Conservation (phyloP, 2,329 filamentous ascomycete genomes). For the Seiridium cupressi region DNA sequence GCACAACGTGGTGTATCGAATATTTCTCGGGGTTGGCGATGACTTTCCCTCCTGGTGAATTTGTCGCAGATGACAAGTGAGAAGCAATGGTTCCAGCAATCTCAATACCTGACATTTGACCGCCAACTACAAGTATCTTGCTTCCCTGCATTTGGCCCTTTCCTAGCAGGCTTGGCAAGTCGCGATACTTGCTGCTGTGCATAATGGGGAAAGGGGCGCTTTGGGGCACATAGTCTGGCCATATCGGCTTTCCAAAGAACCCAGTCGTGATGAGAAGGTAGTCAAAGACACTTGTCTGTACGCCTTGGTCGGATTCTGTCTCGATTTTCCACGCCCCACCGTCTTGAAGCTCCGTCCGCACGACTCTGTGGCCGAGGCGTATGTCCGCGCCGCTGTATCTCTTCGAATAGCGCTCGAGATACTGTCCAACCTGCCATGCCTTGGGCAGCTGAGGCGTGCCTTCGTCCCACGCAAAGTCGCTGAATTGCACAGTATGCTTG, state of each 20-base stretch:
- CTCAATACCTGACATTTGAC: conserved; percentile 81
- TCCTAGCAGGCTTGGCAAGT: conserved; percentile 47
- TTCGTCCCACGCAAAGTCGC: conserved; percentile 69
- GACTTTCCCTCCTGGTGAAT: conserved; percentile 45
- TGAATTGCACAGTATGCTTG: conserved; percentile 70
- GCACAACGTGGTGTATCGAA: conserved; percentile 66
- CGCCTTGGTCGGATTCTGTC: conserved; percentile 30
- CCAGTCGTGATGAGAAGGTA: conserved; percentile 71
- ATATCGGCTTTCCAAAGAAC: conserved; percentile 66
- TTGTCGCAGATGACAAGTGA: conserved; percentile 63
- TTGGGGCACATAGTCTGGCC: conserved; percentile 43
- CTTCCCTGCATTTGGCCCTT: conserved; percentile 36
- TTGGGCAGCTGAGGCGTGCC: conserved; percentile 65
- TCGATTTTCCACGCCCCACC: conserved; percentile 40
- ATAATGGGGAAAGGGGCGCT: conserved; percentile 47
- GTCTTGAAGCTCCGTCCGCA: conserved; percentile 32
- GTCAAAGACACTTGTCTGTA: conserved; percentile 59
- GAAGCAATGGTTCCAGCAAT: conserved; percentile 70
- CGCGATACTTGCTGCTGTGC: conserved; percentile 68
- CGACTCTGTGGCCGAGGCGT: conserved; percentile 47
- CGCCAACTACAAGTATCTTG: conserved; percentile 73
- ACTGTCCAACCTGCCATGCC: conserved; percentile 74
- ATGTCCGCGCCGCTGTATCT: conserved; percentile 50
- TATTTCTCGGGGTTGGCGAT: conserved; percentile 47
- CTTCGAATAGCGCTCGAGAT: conserved; percentile 64